phyloP scores from a whole-genome alignment of 345 rosid species.

The Eucalyptus tenuipes region DNA sequence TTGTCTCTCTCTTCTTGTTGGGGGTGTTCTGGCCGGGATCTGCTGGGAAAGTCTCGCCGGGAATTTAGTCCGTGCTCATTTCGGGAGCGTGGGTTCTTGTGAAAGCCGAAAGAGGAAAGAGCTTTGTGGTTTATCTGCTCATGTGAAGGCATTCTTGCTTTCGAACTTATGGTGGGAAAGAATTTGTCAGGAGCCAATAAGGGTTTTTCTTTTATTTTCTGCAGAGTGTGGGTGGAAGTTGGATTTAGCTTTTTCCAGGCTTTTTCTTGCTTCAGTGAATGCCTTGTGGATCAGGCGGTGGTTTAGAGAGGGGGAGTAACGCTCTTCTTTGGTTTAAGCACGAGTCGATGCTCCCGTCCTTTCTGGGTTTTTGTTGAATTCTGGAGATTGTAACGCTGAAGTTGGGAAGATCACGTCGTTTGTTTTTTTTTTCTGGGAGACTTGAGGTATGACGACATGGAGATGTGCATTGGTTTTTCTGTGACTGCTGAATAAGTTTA shows the following conservation, averaged over 20 bases:
- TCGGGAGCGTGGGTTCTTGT: background rate
- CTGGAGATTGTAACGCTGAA: background rate
- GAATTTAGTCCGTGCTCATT: background rate
- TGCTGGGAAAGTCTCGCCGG: constrained; percentile 5
- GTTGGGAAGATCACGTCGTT: background rate
- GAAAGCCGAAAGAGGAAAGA: background rate
- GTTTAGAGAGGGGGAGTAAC: background rate
- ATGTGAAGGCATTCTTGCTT: background rate
- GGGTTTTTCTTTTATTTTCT: background rate
- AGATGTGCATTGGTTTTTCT: background rate
- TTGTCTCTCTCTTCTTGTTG: background rate
- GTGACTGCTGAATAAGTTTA: constrained; percentile 1
- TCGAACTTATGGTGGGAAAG: background rate
- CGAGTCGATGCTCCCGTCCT: background rate
- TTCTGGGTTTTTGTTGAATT: constrained; percentile 10
- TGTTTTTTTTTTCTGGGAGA: background rate
- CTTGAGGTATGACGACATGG: background rate
- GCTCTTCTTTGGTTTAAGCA: background rate
- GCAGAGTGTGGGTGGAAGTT: background rate
- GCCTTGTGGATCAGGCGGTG: background rate
- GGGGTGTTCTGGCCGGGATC: constrained; percentile 18
- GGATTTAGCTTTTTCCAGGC: background rate
- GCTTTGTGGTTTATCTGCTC: background rate
- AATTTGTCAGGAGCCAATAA: background rate
- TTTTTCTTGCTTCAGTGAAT: background rate